Base-by-base conservation (phyloP, 164 flowering plant species). In the Echeveria elegans region DNA sequence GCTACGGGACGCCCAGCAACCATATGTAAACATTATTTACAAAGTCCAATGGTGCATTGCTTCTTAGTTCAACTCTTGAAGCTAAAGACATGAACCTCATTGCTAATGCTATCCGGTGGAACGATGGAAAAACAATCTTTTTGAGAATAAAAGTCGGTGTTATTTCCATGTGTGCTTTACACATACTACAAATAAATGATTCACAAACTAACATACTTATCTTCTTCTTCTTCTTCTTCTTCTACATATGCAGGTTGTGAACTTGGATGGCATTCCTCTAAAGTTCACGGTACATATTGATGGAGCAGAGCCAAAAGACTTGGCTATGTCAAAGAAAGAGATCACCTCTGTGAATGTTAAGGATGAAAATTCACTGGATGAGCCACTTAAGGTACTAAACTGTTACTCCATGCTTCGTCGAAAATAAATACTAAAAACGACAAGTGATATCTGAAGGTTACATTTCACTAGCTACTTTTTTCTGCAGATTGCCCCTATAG, bases 1-100 rank as follows among this genome's bases (percentile, higher is more conserved):
- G 40, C 10, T 90, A 85, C 72, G 98, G 97, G 73, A 94, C 96
- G 65, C 95, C 96, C 21, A 94, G 98, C 76, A 89, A 86, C 70
- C 89, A 94, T 88, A 75, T 89, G 81, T 96, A 90, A 53, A 80
- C 65, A 9, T 86, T 89, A 63, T 94, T 94, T 65, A 63, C 66
- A 2, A 84, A 85, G 70, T 89, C 98, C 38, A 90, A 85, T 79
- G 98, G 96, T 32, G 97, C 96, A 65, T 84, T 86, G 71, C 80
- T 89, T 73, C 90, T 79, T 59, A 73, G 71, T 63, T 36, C 88
- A 7, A 70, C 71, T 0, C 81, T 90, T 34, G 74, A 79, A 69
- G 24, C 77, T 26, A 80, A 76, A 75, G 65, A 81, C 38, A 74
- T 88, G 29, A 52, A 29, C 71, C 72, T 94, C 66, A 36, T 82